phyloP scores from a whole-genome alignment of 768 basidiomycete species.

The Pisolithus tinctorius region DNA sequence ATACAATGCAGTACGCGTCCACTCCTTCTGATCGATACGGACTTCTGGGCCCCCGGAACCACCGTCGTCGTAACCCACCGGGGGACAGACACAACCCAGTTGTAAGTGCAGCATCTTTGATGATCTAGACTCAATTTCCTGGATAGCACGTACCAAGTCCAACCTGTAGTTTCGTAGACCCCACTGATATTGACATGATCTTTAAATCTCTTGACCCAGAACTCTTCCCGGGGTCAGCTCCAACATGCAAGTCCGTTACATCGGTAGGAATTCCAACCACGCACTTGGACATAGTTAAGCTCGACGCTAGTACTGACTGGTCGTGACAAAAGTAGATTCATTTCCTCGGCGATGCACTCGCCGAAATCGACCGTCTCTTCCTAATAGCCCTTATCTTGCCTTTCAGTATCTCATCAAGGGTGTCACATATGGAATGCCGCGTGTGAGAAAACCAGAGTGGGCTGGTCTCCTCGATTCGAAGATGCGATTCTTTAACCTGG shows the following conservation, averaged over 20 bases:
- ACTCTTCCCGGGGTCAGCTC: slow-evolving; percentile 51
- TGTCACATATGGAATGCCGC: slow-evolving; percentile 26
- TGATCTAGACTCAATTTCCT: no score
- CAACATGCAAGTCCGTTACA: slow-evolving; percentile 34
- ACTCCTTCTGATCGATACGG: no score
- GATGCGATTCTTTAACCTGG: slow-evolving; percentile 5
- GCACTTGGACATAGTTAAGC: no score
- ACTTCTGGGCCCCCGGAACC: slow-evolving; percentile 36
- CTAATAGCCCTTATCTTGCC: slow-evolving; percentile 41
- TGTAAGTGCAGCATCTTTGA: slow-evolving; percentile 31
- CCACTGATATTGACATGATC: slow-evolving; percentile 43
- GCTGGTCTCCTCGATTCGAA: slow-evolving; percentile 21
- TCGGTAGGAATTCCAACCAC: slow-evolving; percentile 23
- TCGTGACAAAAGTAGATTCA: slow-evolving; percentile 26
- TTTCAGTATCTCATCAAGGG: slow-evolving; percentile 26
- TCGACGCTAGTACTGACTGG: not conserved
- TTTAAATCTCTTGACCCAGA: slow-evolving; percentile 33
- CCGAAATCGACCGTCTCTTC: slow-evolving; percentile 44
- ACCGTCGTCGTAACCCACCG: slow-evolving; percentile 56
- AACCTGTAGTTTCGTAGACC: slow-evolving; percentile 33
- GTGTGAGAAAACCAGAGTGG: slow-evolving; percentile 23
- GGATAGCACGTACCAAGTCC: not conserved
- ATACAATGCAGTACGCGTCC: slow-evolving; percentile 38
- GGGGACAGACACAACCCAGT: slow-evolving; percentile 50
- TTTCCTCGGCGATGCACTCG: slow-evolving; percentile 48